Conservation (phyloP, 2,329 filamentous ascomycete species). For the Cordyceps farinosa region DNA sequence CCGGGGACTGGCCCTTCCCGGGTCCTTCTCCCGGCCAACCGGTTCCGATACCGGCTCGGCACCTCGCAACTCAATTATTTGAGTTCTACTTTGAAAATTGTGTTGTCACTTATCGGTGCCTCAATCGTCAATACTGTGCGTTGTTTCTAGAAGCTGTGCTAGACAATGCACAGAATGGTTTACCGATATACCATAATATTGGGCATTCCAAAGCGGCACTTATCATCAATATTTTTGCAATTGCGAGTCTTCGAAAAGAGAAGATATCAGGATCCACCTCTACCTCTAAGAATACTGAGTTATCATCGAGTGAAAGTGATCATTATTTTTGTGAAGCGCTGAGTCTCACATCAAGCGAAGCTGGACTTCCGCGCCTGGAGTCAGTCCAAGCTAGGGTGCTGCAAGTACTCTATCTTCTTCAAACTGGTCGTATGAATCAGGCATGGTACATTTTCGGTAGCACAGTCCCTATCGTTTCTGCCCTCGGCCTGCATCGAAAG, state of each 20-base stretch:
- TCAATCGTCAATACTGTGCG: conserved; percentile 50
- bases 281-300: not conserved
- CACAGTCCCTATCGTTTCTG: conserved; percentile 23
- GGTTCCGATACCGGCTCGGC: conserved; percentile 22
- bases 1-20: conserved; percentile 30
- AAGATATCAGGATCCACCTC: conserved; percentile 26
- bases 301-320: conserved; percentile 21
- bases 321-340: conserved; percentile 25
- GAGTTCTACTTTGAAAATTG: conserved; percentile 56
- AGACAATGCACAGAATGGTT: conserved; percentile 33
- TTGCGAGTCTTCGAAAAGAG: conserved; percentile 44
- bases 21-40: conserved; percentile 8
- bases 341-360: conserved; percentile 24
- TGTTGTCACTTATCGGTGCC: conserved; percentile 55
- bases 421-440: conserved; percentile 25
- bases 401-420: conserved; percentile 25
- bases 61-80: conserved; percentile 24
- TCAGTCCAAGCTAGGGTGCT: conserved; percentile 23
- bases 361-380: conserved; percentile 26
- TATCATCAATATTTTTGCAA: conserved; percentile 46
- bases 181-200: conserved; percentile 36
- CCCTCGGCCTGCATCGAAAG: conserved; percentile 23
- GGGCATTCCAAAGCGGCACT: conserved; percentile 45
- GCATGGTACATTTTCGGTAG: conserved; percentile 27
- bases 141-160: conserved; percentile 42